Base-by-base conservation (phyloP, 768 basidiomycete species). In the Megacollybia marginata region DNA sequence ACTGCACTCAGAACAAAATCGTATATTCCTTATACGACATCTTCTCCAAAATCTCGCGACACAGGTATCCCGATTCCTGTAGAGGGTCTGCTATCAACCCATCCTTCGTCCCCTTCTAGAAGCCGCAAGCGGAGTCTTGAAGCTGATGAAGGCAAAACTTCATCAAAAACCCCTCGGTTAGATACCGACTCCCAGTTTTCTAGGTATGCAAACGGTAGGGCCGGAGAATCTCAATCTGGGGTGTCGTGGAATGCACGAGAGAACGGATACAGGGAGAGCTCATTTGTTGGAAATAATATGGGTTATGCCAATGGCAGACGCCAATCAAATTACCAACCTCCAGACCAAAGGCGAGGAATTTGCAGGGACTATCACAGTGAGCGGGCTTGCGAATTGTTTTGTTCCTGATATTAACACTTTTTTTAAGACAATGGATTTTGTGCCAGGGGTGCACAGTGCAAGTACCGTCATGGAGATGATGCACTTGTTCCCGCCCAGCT, bases 321-420 rank as follows among this genome's bases (percentile, higher is more conserved):
- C 53, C 75, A 72, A 28, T 71, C 74, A 33, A 71, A 72, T 6
- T 88, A 89, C 59, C 79, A 78, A 48, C 84, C 83, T 31, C 84
- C 81, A 58, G 86, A 85, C 55, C 83, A 82, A 61, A 79, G 79
- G 53, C 76, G 82, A 55, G 88, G 88, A 11, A 78, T 86, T 53
- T 97, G 93, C 69, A 79, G 87, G 52, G 92, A 97, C 66, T 97
- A 95, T 64, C 83, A 94, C 65, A 90, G 94, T 94, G 61, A 61
- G 93, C 76, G 5, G 35, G 44, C 44, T 42, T 20, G 49, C 15
- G 6, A 28, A 28, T 28, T n/a, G 43, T 7, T 20, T 48, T 45
- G 43, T 33, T 35, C 23, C 16, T 35, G 48, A 38, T 33, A 32
- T 44, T 48, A 40, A 54, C 23, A 51, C 53, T 54, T 47, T 48